A percentile compares a stretch with the other conserved stretches of the same genome.
Conservation (phyloP, 2,329 filamentous ascomycete species). For the Pyricularia sp. region DNA sequence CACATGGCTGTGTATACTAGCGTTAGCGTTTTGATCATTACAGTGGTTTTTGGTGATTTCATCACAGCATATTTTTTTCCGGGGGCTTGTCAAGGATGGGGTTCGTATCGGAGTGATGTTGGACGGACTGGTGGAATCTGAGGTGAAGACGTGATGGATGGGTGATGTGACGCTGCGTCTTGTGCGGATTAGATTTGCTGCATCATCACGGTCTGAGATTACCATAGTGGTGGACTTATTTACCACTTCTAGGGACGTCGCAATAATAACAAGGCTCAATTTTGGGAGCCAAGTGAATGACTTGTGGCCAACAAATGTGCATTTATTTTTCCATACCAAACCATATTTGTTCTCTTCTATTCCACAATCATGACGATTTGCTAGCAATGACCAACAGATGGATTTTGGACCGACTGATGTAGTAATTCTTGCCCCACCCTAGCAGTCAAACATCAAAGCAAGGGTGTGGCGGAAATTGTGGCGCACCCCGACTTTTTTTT, state of each 20-base stretch:
- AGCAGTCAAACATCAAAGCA: too few species aligned
- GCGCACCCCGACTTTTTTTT: conserved; percentile 16
- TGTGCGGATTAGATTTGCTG: too few species aligned
- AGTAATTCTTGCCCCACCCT: neutral
- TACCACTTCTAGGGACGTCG: neutral
- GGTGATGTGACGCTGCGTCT: too few species aligned
- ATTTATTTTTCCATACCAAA: too few species aligned
- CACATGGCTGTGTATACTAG: neutral
- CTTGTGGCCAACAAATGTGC: too few species aligned
- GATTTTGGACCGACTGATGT: neutral
- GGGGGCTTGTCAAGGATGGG: neutral
- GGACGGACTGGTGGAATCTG: neutral
- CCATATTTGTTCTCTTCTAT: too few species aligned
- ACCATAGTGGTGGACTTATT: neutral
- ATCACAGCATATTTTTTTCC: neutral
- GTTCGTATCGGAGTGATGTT: neutral
- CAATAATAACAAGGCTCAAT: neutral
- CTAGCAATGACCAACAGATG: too few species aligned
- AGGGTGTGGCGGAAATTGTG: neutral
- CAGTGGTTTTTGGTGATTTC: neutral
- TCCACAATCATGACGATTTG: too few species aligned
- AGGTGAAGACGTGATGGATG: neutral
- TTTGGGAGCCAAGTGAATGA: neutral
- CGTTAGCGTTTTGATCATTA: neutral
- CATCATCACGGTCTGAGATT: neutral